Base-by-base conservation (phyloP, 768 basidiomycete genomes). In the Trametes cubensis region DNA sequence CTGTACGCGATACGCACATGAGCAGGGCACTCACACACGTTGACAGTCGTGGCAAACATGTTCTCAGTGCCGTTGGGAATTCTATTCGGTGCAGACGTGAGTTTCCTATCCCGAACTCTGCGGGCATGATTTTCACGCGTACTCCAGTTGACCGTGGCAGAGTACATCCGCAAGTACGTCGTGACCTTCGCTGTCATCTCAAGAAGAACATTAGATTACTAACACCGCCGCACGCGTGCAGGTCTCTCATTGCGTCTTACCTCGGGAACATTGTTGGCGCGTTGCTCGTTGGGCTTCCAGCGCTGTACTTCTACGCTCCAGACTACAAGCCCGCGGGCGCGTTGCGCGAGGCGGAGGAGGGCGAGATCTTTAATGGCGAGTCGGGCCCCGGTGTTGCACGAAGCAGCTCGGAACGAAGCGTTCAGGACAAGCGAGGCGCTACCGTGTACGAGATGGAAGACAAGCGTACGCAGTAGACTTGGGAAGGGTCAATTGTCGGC, bases 31-130 rank as follows among this genome's bases (percentile, higher is more conserved):
- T 53, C 25, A 61, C 44, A n/a, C 25, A 20, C n/a, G 6, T 17
- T 21, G 45, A 18, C 48, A 87, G 87, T 88, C 11, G 75, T 88
- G 26, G 89, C 89, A 20, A 90, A 90, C 70, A 90, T 90, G 89
- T 90, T 85, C 71, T 88, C 84, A 4, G 74, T 90, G 8, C 87
- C 87, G 0, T 71, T 90, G 40, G 80, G 87, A 10, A 89, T 90
- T 38, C 85, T 90, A 81, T 85, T 89, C 67, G 81, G 85, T 23
- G 85, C 87, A 26, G 73, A 83, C 53, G 88, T 88, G 70, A 66
- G 85, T 74, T 39, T 45, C 26, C 51, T 26, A 14, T 30, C 26
- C 28, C 7, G 18, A 0, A 44, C 2, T n/a, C 34, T 56, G 15
- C 45, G 23, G 6, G 60, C 58, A 21, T 41, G 21, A 39, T 59